Percentiles rank a stretch among this genome's conserved stretches.
phyloP scores from a whole-genome alignment of 306 rosid species.

The Gastrolobium bilobum region DNA sequence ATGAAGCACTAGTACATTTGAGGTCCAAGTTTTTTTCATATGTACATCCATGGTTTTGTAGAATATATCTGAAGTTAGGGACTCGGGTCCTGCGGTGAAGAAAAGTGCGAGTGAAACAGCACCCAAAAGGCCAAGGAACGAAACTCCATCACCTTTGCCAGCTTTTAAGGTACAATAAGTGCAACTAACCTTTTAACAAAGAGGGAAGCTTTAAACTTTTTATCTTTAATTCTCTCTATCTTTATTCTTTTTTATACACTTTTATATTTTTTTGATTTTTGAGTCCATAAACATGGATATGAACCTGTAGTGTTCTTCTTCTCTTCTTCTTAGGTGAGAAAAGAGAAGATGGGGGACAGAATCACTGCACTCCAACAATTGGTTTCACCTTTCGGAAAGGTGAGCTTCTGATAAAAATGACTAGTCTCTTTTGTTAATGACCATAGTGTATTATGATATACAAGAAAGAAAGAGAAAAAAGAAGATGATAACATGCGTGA shows the following conservation, averaged over 20 bases:
- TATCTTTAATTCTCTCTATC: constrained; percentile 20
- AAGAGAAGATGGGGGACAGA: constrained; percentile 99
- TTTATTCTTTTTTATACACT: neutral
- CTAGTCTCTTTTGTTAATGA: constrained; percentile 49
- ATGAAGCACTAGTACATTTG: neutral
- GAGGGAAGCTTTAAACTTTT: constrained; percentile 36
- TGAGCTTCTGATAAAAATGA: constrained; percentile 54
- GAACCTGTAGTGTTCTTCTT: constrained; percentile 44
- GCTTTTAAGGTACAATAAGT: constrained; percentile 84
- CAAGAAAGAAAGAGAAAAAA: neutral
- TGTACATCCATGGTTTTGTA: constrained; percentile 49
- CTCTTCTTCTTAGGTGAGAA: constrained; percentile 74
- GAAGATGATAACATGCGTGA: constrained; percentile 54
- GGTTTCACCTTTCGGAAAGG: constrained; percentile 99
- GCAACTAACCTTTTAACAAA: constrained; percentile 42
- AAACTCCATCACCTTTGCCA: constrained; percentile 82
- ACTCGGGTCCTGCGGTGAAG: constrained; percentile 65
- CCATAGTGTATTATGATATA: constrained; percentile 30
- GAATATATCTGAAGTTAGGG: constrained; percentile 75
- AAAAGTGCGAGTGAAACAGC: constrained; percentile 75
- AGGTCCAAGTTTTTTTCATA: neutral
- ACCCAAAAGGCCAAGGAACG: constrained; percentile 84
- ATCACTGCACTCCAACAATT: constrained; percentile 98
- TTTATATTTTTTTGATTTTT: neutral
- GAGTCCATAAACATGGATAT: constrained; percentile 46